Percentiles rank a stretch among this genome's conserved stretches.
phyloP scores from a whole-genome alignment of 1,139 yeast genomes.

The Suhomyces yuchorum region DNA sequence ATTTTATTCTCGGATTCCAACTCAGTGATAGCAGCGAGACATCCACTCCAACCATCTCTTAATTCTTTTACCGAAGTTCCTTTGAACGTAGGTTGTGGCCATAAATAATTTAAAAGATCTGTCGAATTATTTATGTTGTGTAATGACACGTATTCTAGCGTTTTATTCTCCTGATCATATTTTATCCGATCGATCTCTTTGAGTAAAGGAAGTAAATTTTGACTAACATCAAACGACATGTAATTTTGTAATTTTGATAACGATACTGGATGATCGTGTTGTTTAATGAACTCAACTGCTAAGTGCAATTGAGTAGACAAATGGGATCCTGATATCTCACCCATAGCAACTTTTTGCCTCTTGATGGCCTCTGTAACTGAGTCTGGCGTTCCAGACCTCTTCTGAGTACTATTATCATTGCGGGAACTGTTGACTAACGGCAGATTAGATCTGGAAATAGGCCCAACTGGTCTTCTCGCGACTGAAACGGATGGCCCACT shows the following conservation, averaged over 20 bases:
- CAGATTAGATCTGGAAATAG: constrained; percentile 15
- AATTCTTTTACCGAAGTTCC: constrained; percentile 88
- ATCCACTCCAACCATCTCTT: constrained; percentile 97
- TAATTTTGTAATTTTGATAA: constrained; percentile 63
- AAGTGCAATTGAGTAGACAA: constrained; percentile 78
- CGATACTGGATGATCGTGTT: constrained; percentile 67
- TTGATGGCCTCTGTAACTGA: constrained; percentile 39
- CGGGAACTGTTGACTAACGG: constrained; percentile 13
- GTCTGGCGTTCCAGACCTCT: constrained; percentile 25
- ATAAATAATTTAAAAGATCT: constrained; percentile 71
- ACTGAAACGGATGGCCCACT: constrained; percentile 49
- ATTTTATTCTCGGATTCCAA: constrained; percentile 77
- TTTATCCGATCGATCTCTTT: constrained; percentile 75
- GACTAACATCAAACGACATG: constrained; percentile 50
- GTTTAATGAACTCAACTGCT: constrained; percentile 84
- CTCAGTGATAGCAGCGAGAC: constrained; percentile 72
- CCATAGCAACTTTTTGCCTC: constrained; percentile 34
- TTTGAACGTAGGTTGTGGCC: constrained; percentile 82
- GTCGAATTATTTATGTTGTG: constrained; percentile 84
- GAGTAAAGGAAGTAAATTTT: constrained; percentile 64
- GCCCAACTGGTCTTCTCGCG: constrained; percentile 29
- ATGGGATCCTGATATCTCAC: constrained; percentile 54
- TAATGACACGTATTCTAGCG: constrained; percentile 83
- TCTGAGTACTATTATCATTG: constrained; percentile 14
- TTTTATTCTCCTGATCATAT: constrained; percentile 57